Evolutionary conservation across 2,329 filamentous ascomycete species (phyloP).

Genomic region (Claviceps paspali): DNA sequence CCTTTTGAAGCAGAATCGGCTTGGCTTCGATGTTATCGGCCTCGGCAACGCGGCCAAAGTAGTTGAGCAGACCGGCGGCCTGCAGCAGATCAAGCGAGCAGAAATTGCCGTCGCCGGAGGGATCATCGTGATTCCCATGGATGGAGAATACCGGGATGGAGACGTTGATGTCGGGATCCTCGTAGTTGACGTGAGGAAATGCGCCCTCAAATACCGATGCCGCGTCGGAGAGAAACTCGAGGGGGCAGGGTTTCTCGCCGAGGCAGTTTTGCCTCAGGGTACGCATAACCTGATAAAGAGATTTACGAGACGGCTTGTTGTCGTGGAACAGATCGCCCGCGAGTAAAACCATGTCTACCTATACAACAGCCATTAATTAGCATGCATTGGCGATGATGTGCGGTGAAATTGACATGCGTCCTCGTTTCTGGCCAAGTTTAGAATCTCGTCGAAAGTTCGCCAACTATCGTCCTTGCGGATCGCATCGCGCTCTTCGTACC

Average conservation of each 20-base stretch:
- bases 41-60: conserved; percentile 83
- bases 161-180: conserved; percentile 92
- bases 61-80: conserved; percentile 83
- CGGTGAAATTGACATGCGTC: conserved; percentile 39
- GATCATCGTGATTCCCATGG: conserved; percentile 96
- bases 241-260: conserved; percentile 86
- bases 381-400: neutral
- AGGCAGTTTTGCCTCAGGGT: conserved; percentile 86
- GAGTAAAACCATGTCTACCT: conserved; percentile 91
- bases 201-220: conserved; percentile 80
- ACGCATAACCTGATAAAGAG: conserved; percentile 95
- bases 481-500: conserved; percentile 83
- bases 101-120: conserved; percentile 85
- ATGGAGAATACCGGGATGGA: conserved; percentile 97
- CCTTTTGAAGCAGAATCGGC: conserved; percentile 85
- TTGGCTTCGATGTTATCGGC: conserved; percentile 89
- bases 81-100: conserved; percentile 86
- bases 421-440: conserved; percentile 69
- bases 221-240: conserved; percentile 88
- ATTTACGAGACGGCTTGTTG: conserved; percentile 89
- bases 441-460: conserved; percentile 89
- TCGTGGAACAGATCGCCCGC: conserved; percentile 95
- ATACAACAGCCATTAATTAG: conserved; percentile 1
- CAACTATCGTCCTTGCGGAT: conserved; percentile 96
- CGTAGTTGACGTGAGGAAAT: conserved; percentile 93